A percentile compares a stretch with the other conserved stretches of the same genome.
Conservation (phyloP, 495 filamentous ascomycete species). For the Neurospora sp. region DNA sequence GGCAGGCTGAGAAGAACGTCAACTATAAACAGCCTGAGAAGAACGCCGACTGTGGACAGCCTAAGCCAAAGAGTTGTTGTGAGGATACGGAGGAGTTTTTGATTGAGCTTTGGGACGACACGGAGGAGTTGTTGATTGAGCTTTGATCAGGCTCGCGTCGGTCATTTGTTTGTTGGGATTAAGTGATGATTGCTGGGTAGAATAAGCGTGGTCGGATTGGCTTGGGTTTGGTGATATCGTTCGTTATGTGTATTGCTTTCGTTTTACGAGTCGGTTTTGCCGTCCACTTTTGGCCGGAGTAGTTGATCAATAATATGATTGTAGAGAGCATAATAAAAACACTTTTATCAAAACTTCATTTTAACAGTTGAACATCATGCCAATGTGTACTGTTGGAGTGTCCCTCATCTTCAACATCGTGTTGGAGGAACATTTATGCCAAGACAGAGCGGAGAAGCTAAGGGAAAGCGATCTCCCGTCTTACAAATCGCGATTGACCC, state of each 20-base stretch:
- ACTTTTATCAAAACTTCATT: not conserved
- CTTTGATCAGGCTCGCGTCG: not conserved
- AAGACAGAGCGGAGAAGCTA: not conserved
- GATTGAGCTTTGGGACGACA: not conserved
- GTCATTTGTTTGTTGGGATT: not conserved
- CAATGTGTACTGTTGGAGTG: not conserved
- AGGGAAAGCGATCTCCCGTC: not conserved
- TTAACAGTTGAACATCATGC: not conserved
- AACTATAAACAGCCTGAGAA: no score
- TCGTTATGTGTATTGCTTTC: not conserved
- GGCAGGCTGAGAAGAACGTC: not conserved
- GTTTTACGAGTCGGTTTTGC: not conserved
- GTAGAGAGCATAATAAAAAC: not conserved
- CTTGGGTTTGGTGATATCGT: not conserved
- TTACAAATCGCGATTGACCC: not conserved
- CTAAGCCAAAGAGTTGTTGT: not conserved
- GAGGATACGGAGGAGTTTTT: not conserved
- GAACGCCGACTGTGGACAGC: not conserved
- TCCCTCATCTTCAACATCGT: not conserved
- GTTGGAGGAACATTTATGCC: not conserved
- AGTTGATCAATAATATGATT: not conserved
- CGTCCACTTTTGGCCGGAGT: no score
- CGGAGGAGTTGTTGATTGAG: not conserved
- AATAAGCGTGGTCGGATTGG: not conserved
- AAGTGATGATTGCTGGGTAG: not conserved